Conservation (phyloP, 768 basidiomycete species). For the Panaeolus cyanescens region DNA sequence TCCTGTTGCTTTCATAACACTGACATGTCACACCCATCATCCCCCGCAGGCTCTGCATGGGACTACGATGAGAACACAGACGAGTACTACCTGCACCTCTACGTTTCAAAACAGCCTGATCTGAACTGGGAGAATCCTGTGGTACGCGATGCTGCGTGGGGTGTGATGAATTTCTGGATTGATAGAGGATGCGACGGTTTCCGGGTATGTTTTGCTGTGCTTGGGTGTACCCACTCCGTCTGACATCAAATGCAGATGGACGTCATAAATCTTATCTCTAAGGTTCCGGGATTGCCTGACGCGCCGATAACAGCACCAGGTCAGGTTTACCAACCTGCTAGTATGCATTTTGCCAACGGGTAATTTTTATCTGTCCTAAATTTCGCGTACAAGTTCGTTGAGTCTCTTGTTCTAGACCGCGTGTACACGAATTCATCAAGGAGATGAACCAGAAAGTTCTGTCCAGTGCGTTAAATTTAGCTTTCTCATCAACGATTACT, state of each 20-base stretch:
- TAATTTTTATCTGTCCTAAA: slow-evolving; percentile 21
- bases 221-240: not conserved
- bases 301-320: slow-evolving; percentile 56
- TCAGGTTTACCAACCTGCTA: slow-evolving; percentile 55
- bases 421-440: slow-evolving; percentile 65
- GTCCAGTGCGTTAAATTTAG: slow-evolving; percentile 42
- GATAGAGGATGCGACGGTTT: slow-evolving; percentile 76
- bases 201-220: slow-evolving; percentile 43
- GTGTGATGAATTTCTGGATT: slow-evolving; percentile 76
- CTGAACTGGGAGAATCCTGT: slow-evolving; percentile 76
- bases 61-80: slow-evolving; percentile 62
- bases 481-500: not conserved
- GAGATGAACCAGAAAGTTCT: slow-evolving; percentile 68
- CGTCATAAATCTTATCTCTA: slow-evolving; percentile 70
- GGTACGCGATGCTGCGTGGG: slow-evolving; percentile 59
- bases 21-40: not conserved
- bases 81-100: slow-evolving; percentile 77
- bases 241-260: slow-evolving; percentile 50
- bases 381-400: not conserved
- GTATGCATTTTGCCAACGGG: slow-evolving; percentile 62
- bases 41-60: slow-evolving; percentile 64
- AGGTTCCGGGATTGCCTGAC: slow-evolving; percentile 64
- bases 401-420: slow-evolving; percentile 42
- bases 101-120: slow-evolving; percentile 68
- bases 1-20: not conserved